Percentiles rank a stretch among this genome's conserved stretches.
phyloP scores from a whole-genome alignment of 495 filamentous ascomycete species.

The Neurospora sp. region DNA sequence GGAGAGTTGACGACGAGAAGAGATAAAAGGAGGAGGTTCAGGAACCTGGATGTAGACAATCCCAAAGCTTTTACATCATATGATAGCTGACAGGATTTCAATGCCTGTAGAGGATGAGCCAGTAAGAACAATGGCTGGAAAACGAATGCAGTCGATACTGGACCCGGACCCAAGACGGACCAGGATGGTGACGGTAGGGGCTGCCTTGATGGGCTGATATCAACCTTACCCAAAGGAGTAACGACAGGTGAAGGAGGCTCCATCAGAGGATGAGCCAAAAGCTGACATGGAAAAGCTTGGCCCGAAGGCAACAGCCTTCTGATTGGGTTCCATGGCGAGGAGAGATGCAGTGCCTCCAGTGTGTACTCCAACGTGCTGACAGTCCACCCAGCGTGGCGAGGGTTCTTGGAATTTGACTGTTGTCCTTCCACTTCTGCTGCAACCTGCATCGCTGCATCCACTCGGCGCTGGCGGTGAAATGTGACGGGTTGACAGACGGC shows the following conservation, averaged over 20 bases:
- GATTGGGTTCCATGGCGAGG: background rate
- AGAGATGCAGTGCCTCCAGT: background rate
- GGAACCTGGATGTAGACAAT: background rate
- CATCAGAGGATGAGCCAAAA: background rate
- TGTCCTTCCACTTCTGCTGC: background rate
- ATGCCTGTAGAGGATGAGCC: background rate
- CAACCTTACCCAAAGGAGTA: background rate
- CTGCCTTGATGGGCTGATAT: background rate
- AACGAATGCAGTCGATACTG: background rate
- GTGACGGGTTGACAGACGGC: background rate
- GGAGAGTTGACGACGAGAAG: background rate
- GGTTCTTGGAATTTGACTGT: background rate
- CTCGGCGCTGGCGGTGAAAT: background rate
- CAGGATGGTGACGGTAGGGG: background rate
- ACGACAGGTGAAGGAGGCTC: background rate
- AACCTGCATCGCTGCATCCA: background rate
- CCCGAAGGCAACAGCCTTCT: background rate
- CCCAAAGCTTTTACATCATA: background rate
- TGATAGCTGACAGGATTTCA: background rate
- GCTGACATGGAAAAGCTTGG: background rate
- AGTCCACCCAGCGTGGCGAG: background rate
- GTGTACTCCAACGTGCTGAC: background rate
- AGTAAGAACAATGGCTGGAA: background rate
- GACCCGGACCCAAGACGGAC: background rate
- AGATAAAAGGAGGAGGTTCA: background rate